Evolutionary conservation across 139 green algal genomes (phyloP).

Genomic region (Auxenochlorella pyrenoidosa): DNA sequence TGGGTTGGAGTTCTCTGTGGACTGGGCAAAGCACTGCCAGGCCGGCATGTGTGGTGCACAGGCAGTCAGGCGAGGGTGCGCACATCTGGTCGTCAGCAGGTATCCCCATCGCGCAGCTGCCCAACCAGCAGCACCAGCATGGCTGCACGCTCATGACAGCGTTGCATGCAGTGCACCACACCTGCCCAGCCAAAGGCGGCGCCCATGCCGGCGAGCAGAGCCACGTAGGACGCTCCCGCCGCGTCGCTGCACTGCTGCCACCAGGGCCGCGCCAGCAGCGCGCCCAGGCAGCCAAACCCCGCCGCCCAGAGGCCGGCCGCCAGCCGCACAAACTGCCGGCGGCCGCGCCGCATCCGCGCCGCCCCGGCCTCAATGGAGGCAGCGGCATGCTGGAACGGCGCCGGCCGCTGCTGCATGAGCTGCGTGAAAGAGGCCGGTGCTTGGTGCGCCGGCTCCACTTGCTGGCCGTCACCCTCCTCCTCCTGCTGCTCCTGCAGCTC

Average conservation of each 20-base stretch:
- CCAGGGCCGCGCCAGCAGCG: neutral
- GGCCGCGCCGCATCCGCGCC: neutral
- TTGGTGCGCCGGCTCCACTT: no score
- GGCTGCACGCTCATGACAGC: neutral
- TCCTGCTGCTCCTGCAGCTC: no score
- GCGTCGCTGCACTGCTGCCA: neutral
- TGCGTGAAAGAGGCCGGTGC: neutral
- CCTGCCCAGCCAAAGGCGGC: slow-evolving; percentile 20
- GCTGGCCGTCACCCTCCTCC: no score
- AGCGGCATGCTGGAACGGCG: neutral
- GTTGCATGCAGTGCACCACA: neutral
- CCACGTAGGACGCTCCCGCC: neutral
- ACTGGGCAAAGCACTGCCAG: neutral
- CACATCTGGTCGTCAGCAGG: neutral
- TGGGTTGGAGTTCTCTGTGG: no score
- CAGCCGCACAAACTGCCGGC: neutral
- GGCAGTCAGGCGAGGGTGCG: neutral
- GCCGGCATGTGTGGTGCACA: neutral
- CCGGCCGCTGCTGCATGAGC: slow-evolving; percentile 4
- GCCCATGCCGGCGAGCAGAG: neutral
- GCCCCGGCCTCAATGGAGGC: neutral
- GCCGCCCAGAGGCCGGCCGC: neutral
- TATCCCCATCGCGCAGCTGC: neutral
- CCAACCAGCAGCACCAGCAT: neutral
- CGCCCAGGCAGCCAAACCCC: slow-evolving; percentile 7